Base-by-base conservation (phyloP, 805 yeast genomes). In the Candida ortonii region DNA sequence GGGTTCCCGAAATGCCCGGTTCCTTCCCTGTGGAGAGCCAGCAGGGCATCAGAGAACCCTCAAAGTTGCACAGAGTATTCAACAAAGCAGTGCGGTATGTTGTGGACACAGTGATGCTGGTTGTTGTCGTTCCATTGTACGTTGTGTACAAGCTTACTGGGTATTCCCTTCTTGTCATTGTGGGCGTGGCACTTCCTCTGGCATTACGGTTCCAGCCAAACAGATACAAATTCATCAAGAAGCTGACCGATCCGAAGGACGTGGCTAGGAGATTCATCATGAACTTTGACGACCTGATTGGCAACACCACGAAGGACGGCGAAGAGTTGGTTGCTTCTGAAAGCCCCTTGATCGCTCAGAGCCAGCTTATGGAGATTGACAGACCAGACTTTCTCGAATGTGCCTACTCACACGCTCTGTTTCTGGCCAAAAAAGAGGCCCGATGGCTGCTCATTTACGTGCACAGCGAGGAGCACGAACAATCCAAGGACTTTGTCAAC, bases 401-500 rank as follows among this genome's bases (percentile, higher is more conserved):
- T 11, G 81, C 94, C 22, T 90, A 88, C 60, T 77, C 89, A 2
- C 80, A 81, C 38, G 89, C 96, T 2, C 62, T 89, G 34, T 78
- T 73, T 49, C 65, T 70, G 49, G 83, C 93, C 22, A 81, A 84
- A 33, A 66, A 71, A 22, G 75, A 84, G 35, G 81, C 80, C 17
- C 76, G 79, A 56, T 86, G 86, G 68, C 65, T 89, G 25, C 61
- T 85, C 33, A 76, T 88, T 2, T 79, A 84, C 44, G 60, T 93
- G 31, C 84, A 85, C 36, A 81, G 84, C 50, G 77, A 78, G 14
- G 74, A 78, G 37, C 80, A 84, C 53, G 88, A 84, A 39, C 76
- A 78, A 33, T 67, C 80, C 1, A 57, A 64, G 20, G 56, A 57
- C 4, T 77, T 83, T 42, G 71, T 80, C 30, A 57, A 68, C 10